Conservation (phyloP, 73 alveolate genomes). For the Paramecium tetraurelia region DNA sequence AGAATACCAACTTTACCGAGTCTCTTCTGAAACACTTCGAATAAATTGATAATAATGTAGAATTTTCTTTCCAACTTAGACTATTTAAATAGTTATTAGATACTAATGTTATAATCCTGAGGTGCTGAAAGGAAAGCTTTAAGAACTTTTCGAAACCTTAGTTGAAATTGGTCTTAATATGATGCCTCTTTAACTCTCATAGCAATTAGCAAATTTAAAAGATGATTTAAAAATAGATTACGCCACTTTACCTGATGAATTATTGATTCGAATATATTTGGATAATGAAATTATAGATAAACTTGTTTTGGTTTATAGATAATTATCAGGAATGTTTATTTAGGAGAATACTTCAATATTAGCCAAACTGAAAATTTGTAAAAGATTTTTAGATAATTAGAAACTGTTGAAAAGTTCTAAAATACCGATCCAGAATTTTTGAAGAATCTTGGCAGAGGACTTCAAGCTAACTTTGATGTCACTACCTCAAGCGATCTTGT, state of each 20-base stretch:
- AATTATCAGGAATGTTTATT: neutral
- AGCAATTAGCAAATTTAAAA: neutral
- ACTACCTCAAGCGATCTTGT: neutral
- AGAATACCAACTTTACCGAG: neutral
- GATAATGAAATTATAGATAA: neutral
- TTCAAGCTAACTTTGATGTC: neutral
- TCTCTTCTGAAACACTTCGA: constrained; percentile 1
- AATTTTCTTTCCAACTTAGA: neutral
- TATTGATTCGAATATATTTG: neutral
- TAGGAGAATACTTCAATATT: neutral
- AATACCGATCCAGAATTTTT: neutral
- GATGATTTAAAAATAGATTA: constrained; percentile 19
- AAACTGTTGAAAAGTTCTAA: neutral
- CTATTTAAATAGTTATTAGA: neutral
- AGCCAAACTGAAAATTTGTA: neutral
- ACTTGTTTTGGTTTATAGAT: neutral
- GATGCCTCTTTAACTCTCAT: neutral
- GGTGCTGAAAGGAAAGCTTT: neutral
- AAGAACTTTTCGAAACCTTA: neutral
- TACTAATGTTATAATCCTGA: neutral
- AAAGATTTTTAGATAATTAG: neutral
- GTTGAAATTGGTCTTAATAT: neutral
- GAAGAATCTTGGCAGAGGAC: neutral
- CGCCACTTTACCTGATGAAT: neutral
- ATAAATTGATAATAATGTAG: neutral